Conservation (phyloP, 1,139 yeast genomes). For the Hyphopichia pseudoburtonii region DNA sequence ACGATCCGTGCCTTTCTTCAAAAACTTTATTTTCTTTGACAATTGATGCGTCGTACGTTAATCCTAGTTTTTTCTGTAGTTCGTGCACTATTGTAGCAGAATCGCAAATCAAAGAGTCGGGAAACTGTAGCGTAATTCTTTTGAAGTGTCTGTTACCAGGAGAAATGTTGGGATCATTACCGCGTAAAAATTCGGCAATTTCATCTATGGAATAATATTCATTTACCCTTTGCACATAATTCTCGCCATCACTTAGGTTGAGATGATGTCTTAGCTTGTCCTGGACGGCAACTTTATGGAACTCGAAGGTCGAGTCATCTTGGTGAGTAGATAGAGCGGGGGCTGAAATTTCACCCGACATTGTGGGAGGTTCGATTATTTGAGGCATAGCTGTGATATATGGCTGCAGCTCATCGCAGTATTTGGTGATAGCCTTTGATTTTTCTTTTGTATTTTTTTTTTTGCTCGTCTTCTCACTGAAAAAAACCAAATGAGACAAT, state of each 20-base stretch:
- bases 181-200: constrained; percentile 38
- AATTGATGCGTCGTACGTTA: constrained; percentile 4
- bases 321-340: constrained; percentile 64
- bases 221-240: constrained; percentile 30
- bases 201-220: constrained; percentile 55
- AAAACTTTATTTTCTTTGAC: too few species aligned
- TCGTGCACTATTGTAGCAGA: constrained; percentile 66
- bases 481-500: too few species aligned
- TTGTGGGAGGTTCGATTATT: neutral
- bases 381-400: neutral
- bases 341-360: constrained; percentile 26
- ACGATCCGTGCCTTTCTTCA: too few species aligned
- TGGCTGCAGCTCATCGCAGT: neutral
- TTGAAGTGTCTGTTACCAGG: constrained; percentile 29
- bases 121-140: constrained; percentile 82
- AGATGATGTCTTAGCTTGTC: constrained; percentile 35
- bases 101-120: constrained; percentile 77
- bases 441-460: too few species aligned
- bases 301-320: constrained; percentile 51
- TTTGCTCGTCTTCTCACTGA: neutral
- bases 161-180: constrained; percentile 7
- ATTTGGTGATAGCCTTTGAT: too few species aligned
- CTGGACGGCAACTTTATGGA: constrained; percentile 32
- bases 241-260: constrained; percentile 19
- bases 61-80: constrained; percentile 34